Evolutionary conservation across 1,284 basidiomycete genomes (phyloP).

Genomic region (Tilletia walkeri): DNA sequence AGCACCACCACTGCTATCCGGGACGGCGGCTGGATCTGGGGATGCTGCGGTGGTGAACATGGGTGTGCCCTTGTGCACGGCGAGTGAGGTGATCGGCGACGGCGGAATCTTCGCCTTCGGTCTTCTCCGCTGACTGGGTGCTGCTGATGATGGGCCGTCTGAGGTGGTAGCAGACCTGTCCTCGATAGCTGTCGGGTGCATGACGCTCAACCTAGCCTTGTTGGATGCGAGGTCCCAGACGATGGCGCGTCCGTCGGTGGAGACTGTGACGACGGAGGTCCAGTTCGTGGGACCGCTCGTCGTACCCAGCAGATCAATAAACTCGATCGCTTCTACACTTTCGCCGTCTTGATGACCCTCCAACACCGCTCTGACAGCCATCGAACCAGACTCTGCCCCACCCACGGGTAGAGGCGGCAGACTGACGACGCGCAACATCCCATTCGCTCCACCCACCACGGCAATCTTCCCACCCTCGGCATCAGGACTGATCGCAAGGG

Average conservation of each 20-base stretch:
- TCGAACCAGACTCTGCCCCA: slow-evolving; percentile 53
- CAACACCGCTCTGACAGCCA: slow-evolving; percentile 75
- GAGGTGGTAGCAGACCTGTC: neutral
- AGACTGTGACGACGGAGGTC: slow-evolving; percentile 72
- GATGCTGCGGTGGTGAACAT: slow-evolving; percentile 64
- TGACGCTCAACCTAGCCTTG: slow-evolving; percentile 54
- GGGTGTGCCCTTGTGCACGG: slow-evolving; percentile 77
- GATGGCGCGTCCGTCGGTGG: slow-evolving; percentile 88
- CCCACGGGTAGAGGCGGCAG: slow-evolving; percentile 64
- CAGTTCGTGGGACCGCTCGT: slow-evolving; percentile 62
- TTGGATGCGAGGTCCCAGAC: slow-evolving; percentile 84
- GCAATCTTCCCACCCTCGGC: slow-evolving; percentile 61
- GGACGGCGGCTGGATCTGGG: neutral
- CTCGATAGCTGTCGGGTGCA: slow-evolving; percentile 1
- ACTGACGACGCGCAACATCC: slow-evolving; percentile 79
- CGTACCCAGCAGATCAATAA: slow-evolving; percentile 72
- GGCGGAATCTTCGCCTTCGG: neutral
- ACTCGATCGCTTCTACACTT: slow-evolving; percentile 82
- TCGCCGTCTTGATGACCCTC: slow-evolving; percentile 83
- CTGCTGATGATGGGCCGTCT: neutral
- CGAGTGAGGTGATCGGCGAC: slow-evolving; percentile 30
- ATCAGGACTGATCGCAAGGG: slow-evolving; percentile 73
- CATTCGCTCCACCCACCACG: slow-evolving; percentile 80
- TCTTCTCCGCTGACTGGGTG: neutral
- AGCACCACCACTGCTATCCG: neutral